Base-by-base conservation (phyloP, 2,329 filamentous ascomycete species). In the Colletotrichum sp. region DNA sequence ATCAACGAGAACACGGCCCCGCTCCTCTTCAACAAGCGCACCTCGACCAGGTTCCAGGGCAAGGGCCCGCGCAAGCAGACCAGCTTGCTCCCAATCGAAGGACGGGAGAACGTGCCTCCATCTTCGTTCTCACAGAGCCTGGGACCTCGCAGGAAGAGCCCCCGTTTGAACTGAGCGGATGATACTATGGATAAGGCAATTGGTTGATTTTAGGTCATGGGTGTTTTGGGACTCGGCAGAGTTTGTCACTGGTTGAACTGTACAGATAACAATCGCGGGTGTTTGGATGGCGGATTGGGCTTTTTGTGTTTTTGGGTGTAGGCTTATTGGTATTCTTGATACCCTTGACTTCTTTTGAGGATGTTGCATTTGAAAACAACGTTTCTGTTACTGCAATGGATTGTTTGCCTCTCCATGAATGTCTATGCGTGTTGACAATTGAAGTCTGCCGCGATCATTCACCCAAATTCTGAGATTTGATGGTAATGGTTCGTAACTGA, bases 61-160 rank as follows among this genome's bases (percentile, higher is more conserved):
- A 84, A 82, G 75, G 80, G 81, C 9, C 30, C 59, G n/a, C 83
- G 82, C 52, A 85, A 83, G 71, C 84, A 83, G 79, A 79, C 78
- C 52, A 79, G 81, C 16, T 76, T 83, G 36, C 76, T 83, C 18
- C 78, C 79, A 59, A 81, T 82, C 1, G 88, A 90, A 64, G 90
- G 89, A 8, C 82, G 88, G 59, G 90, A 92, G 82, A 92, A 92
- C 74, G 76, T 89, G 72, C 87, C 88, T 48, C 85, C 85, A 9
- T 77, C 83, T 66, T 83, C 85, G n/a, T 86, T 89, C 77, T 84
- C 86, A 24, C 84, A 89, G 81, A 87, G 88, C 67, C 77, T 85
- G 32, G 77, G 77, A 10, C 83, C 86, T 72, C 87, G 87, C 82
- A 88, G 90, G 81, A 91, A 91, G 85, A 92, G 90, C 77, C 89